phyloP scores from a whole-genome alignment of 225 moss, liverwort and hornwort species.

The Bryoerythrophyllum caledonicum region DNA sequence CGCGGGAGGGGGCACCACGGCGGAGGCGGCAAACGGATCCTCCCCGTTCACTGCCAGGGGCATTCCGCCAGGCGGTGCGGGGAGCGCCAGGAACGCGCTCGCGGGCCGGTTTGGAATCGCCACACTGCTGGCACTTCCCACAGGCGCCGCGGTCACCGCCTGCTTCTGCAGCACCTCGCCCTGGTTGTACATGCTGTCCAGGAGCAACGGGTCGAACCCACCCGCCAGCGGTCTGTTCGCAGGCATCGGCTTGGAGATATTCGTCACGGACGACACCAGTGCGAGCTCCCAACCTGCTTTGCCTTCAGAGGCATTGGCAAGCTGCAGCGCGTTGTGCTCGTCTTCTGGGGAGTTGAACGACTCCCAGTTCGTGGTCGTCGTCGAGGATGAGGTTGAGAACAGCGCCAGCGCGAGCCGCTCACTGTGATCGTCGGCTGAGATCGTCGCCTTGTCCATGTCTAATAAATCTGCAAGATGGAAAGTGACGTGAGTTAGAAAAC shows the following conservation, averaged over 20 bases:
- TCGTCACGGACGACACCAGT: slow-evolving; percentile 79
- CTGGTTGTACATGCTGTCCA: slow-evolving; percentile 96
- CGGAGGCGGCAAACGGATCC: slow-evolving; percentile 81
- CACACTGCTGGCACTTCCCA: slow-evolving; percentile 92
- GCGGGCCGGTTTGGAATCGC: slow-evolving; percentile 69
- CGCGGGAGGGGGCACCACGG: slow-evolving; percentile 76
- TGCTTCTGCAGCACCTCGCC: slow-evolving; percentile 68
- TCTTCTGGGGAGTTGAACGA: slow-evolving; percentile 54
- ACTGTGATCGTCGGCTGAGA: slow-evolving; percentile 72
- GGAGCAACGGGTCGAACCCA: slow-evolving; percentile 82
- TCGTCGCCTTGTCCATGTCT: slow-evolving; percentile 64
- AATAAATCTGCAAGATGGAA: slow-evolving; percentile 57
- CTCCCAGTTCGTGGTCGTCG: slow-evolving; percentile 64
- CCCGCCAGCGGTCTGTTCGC: slow-evolving; percentile 64
- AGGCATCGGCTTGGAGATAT: slow-evolving; percentile 57
- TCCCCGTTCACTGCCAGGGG: slow-evolving; percentile 67
- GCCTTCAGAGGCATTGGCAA: slow-evolving; percentile 42
- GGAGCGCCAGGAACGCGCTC: slow-evolving; percentile 79
- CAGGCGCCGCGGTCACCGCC: slow-evolving; percentile 36
- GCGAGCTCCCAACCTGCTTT: slow-evolving; percentile 98
- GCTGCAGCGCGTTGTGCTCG: slow-evolving; percentile 38
- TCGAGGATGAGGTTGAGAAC: slow-evolving; percentile 59
- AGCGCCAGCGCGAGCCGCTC: slow-evolving; percentile 85
- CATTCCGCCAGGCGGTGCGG: slow-evolving; percentile 80
- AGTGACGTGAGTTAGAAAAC: background rate